phyloP scores from a whole-genome alignment of 495 filamentous ascomycete species.

The Bathelium albidoporum region DNA sequence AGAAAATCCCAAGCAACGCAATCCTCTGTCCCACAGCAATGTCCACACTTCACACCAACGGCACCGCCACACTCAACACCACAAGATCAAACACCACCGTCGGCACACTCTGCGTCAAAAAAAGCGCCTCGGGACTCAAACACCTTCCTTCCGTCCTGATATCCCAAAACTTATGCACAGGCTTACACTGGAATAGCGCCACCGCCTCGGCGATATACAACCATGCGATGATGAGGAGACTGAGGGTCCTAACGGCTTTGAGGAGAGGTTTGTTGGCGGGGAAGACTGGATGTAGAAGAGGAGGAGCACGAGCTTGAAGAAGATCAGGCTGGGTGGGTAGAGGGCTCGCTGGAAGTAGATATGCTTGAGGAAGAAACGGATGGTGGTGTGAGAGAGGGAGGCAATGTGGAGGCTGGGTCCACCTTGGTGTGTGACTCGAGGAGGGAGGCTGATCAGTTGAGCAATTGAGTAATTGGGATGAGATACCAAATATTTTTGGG shows the following conservation, averaged over 20 bases:
- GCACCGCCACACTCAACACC: background rate
- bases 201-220: constrained; percentile 1
- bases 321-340: background rate
- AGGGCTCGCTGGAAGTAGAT: background rate
- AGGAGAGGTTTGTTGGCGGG: background rate
- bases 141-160: constrained; percentile 22
- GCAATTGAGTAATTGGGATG: too few species aligned
- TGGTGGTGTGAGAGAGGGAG: background rate
- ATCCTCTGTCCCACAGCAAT: background rate
- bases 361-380: background rate
- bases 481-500: too few species aligned
- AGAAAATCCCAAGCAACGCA: background rate
- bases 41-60: background rate
- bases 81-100: background rate
- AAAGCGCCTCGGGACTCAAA: constrained; percentile 13
- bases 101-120: background rate
- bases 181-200: constrained; percentile 30
- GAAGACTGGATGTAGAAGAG: background rate
- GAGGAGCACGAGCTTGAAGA: background rate
- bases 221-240: background rate
- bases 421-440: too few species aligned
- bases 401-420: too few species aligned
- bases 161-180: constrained; percentile 30
- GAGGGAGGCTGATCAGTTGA: too few species aligned
- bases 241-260: background rate